Evolutionary conservation across 208 protist genomes (phyloP).

Genomic region (Wallacemonas sp.): DNA sequence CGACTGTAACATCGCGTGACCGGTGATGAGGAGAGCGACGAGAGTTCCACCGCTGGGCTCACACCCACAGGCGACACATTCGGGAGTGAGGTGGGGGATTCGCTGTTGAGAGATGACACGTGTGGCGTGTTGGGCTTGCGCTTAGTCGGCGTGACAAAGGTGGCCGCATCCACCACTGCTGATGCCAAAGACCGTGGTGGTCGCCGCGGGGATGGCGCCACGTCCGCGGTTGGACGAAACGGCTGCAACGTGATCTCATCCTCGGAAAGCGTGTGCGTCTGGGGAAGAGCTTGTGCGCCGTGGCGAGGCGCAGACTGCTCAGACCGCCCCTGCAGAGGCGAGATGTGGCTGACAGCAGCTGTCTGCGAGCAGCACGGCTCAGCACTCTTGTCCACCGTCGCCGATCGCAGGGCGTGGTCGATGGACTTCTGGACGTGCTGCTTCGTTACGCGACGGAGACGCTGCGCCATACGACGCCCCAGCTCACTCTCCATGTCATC

Average conservation of each 20-base stretch:
- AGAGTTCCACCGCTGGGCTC: neutral
- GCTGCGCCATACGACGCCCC: conserved; percentile 25
- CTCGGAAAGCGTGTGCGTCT: neutral
- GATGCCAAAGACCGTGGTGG: no score
- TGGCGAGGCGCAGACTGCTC: no score
- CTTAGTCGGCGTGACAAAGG: conserved; percentile 1
- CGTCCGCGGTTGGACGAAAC: neutral
- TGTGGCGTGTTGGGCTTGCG: neutral
- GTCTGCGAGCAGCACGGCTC: no score
- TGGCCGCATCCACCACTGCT: no score
- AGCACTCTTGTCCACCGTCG: no score
- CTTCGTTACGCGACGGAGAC: conserved; percentile 31
- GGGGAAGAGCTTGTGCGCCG: neutral
- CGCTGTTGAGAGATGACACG: no score
- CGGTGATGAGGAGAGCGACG: conserved; percentile 2
- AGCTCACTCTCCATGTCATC: conserved; percentile 33
- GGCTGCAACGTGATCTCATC: neutral
- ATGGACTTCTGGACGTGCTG: conserved; percentile 39
- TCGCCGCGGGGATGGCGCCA: neutral
- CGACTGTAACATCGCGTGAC: no score
- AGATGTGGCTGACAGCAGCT: no score
- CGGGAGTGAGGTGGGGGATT: neutral
- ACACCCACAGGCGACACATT: neutral
- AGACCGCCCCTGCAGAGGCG: neutral
- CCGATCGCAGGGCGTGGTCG: no score